A percentile compares a stretch with the other conserved stretches of the same genome.
Evolutionary conservation across 164 flowering plant genomes (phyloP).

Genomic region (Chimonanthus salicifolius): DNA sequence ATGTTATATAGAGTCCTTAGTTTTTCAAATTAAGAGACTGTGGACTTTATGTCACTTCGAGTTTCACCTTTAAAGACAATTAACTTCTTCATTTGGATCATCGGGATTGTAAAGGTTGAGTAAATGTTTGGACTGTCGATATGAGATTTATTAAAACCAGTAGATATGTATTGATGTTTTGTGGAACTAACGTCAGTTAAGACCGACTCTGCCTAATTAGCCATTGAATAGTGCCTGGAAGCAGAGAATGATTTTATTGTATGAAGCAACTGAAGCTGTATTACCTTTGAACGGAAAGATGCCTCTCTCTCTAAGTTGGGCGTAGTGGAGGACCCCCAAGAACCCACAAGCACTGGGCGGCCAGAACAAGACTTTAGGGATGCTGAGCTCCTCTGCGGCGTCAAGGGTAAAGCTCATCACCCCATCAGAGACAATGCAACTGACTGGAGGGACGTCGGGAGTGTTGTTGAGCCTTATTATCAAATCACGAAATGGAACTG

Average conservation of each 20-base stretch:
- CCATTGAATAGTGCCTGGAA: neutral
- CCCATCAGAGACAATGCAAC: conserved; percentile 13
- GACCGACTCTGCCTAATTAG: too few species aligned
- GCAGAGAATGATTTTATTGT: neutral
- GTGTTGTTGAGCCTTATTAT: neutral
- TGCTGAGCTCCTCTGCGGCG: conserved; percentile 9
- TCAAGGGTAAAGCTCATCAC: conserved; percentile 6
- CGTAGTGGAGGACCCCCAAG: neutral
- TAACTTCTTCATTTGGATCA: too few species aligned
- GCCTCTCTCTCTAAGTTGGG: conserved; percentile 4
- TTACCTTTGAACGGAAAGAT: conserved; percentile 12
- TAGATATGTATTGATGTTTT: too few species aligned
- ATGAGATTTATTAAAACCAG: too few species aligned
- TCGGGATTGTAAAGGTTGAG: too few species aligned
- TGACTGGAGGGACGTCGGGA: neutral
- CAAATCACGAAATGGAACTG: neutral
- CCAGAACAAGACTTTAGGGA: conserved; percentile 10
- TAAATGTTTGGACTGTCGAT: too few species aligned
- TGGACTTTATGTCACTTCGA: too few species aligned
- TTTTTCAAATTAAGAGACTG: too few species aligned
- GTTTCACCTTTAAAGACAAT: too few species aligned
- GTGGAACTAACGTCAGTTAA: neutral
- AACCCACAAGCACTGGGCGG: conserved; percentile 15
- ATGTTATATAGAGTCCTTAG: too few species aligned
- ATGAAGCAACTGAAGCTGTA: neutral